phyloP scores from a whole-genome alignment of 306 rosid genomes.

The Crotalaria pallida region DNA sequence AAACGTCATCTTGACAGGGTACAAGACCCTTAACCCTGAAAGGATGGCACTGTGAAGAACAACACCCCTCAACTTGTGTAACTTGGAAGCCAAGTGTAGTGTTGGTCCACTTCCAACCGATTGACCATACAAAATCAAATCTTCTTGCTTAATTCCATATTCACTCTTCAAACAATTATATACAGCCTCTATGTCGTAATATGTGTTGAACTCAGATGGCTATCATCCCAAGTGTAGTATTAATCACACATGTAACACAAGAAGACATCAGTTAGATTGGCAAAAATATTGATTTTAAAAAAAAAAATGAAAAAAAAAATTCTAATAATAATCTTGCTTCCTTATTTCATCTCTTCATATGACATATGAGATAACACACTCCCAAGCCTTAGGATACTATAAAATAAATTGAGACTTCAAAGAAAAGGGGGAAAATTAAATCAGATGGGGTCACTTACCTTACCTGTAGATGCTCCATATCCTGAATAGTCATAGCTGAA shows the following conservation, averaged over 20 bases:
- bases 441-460: conserved; percentile 49
- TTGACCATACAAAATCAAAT: conserved; percentile 86
- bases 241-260: conserved; percentile 9
- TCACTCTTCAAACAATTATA: conserved; percentile 79
- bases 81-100: conserved; percentile 70
- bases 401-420: background rate
- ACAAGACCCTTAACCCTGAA: conserved; percentile 89
- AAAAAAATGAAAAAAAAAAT: background rate
- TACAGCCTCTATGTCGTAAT: conserved; percentile 89
- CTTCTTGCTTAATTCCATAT: conserved; percentile 81
- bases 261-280: conserved; percentile 15
- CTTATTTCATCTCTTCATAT: background rate
- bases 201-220: conserved; percentile 97
- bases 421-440: background rate
- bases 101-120: conserved; percentile 99
- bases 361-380: background rate
- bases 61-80: conserved; percentile 80
- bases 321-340: conserved; percentile 2
- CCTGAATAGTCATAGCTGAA: conserved; percentile 98
- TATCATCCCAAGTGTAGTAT: conserved; percentile 28
- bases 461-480: conserved; percentile 90
- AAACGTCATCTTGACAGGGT: conserved; percentile 88
- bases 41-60: conserved; percentile 97
- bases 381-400: background rate
- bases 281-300: background rate